Conservation (phyloP, 2,329 filamentous ascomycete species). For the Juglanconis oblonga region DNA sequence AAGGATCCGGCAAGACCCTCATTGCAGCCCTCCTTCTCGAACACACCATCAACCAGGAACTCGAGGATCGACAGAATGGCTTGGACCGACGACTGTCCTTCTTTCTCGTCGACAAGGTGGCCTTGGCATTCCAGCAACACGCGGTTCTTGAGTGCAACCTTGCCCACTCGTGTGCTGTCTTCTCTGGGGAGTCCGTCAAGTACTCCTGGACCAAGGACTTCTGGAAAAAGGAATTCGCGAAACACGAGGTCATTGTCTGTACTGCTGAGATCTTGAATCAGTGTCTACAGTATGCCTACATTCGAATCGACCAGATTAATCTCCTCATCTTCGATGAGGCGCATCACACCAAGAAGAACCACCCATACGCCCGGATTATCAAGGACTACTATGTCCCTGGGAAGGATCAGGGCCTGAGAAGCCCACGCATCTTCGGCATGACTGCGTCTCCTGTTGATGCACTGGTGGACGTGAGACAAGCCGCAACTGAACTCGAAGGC, state of each 20-base stretch:
- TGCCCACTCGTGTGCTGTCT: conserved; percentile 67
- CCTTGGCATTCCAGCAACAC: conserved; percentile 86
- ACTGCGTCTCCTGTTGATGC: conserved; percentile 93
- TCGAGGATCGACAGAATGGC: conserved; percentile 64
- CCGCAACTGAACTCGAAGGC: conserved; percentile 70
- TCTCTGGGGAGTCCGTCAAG: conserved; percentile 69
- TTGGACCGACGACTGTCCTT: conserved; percentile 68
- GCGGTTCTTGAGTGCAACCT: conserved; percentile 79
- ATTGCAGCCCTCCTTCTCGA: conserved; percentile 85
- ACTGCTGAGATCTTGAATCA: conserved; percentile 84
- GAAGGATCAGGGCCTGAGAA: conserved; percentile 25
- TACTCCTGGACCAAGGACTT: conserved; percentile 38
- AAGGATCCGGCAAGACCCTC: conserved; percentile 90
- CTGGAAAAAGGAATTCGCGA: conserved; percentile 50
- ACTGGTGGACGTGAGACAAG: conserved; percentile 67
- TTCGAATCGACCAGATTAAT: conserved; percentile 80
- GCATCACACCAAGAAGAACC: conserved; percentile 92
- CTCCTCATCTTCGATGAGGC: conserved; percentile 94
- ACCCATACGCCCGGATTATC: conserved; percentile 86
- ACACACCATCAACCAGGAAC: conserved; percentile 72
- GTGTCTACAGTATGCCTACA: conserved; percentile 74
- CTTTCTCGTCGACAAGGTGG: conserved; percentile 88
- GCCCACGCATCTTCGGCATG: conserved; percentile 89
- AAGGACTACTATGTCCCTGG: conserved; percentile 70
- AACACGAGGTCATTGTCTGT: conserved; percentile 84